phyloP scores from a whole-genome alignment of 1,284 basidiomycete species.

The Rhodotorula sp. region DNA sequence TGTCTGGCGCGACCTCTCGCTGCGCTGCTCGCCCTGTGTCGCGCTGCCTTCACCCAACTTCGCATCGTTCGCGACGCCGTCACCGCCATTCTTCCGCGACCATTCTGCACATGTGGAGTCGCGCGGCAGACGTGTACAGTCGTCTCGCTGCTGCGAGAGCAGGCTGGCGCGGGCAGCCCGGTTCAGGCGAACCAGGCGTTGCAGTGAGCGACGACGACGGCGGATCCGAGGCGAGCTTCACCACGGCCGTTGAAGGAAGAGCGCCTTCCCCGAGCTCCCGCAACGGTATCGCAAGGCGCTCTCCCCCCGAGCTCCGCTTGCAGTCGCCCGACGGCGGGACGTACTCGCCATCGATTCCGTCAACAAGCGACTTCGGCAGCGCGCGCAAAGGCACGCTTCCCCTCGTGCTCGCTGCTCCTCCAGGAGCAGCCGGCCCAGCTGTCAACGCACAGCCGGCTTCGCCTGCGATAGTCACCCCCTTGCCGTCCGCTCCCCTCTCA shows the following conservation, averaged over 20 bases:
- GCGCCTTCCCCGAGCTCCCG: too few relatives aligned
- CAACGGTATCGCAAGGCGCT: too few relatives aligned
- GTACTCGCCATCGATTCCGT: not conserved
- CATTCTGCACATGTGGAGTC: not conserved
- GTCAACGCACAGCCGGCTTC: not conserved
- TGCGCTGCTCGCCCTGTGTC: too few relatives aligned
- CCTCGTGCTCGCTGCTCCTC: not conserved
- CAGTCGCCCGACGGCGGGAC: not conserved
- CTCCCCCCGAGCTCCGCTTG: not conserved
- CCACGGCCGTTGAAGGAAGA: not conserved
- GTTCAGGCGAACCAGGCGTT: not conserved
- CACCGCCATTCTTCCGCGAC: too few relatives aligned
- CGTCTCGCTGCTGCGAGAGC: not conserved
- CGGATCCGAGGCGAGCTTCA: not conserved
- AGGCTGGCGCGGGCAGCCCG: not conserved
- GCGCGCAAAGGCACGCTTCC: not conserved
- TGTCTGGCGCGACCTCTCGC: too few relatives aligned
- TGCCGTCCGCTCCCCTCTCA: too few relatives aligned
- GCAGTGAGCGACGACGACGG: not conserved
- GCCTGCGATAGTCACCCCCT: not conserved
- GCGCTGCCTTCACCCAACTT: too few relatives aligned
- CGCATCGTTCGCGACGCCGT: too few relatives aligned
- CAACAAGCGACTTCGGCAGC: not conserved
- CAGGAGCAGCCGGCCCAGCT: not conserved
- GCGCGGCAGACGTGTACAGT: not conserved